Conservation (phyloP, 2,329 filamentous ascomycete species). For the Fusarium penzigii region DNA sequence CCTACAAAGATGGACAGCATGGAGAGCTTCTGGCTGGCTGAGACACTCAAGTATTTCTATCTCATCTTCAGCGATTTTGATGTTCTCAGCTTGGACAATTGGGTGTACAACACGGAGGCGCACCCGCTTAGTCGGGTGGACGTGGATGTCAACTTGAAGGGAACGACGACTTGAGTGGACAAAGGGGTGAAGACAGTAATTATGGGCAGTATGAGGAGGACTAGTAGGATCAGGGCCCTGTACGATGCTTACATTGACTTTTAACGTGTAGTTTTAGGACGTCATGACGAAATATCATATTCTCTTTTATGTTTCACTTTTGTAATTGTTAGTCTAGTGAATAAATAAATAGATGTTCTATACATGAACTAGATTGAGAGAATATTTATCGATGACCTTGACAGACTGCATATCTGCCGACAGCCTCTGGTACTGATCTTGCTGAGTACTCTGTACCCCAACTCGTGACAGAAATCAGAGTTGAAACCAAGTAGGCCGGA, state of each 20-base stretch:
- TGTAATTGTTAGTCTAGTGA: background rate
- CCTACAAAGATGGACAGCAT: constrained; percentile 56
- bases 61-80: constrained; percentile 62
- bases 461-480: too few species aligned
- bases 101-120: constrained; percentile 61
- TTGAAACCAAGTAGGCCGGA: too few species aligned
- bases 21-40: constrained; percentile 76
- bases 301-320: background rate
- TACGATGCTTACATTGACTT: background rate
- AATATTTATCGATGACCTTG: background rate
- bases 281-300: background rate
- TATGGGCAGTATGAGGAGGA: background rate
- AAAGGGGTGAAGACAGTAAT: background rate
- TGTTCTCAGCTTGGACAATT: constrained; percentile 60
- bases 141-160: constrained; percentile 5
- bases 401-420: too few species aligned
- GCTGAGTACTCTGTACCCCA: too few species aligned
- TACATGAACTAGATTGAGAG: background rate
- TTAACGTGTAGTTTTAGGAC: background rate
- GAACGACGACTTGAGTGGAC: background rate
- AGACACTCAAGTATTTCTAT: constrained; percentile 69
- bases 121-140: constrained; percentile 45
- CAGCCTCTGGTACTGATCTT: too few species aligned
- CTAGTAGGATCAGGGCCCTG: background rate
- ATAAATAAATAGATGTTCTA: background rate